A percentile compares a stretch with the other conserved stretches of the same genome.
These are phyloP conservation scores for Fusarium sp. DNA, from an alignment of 2,329 filamentous ascomycete genomes.

Conservation along the genomic window DNA sequence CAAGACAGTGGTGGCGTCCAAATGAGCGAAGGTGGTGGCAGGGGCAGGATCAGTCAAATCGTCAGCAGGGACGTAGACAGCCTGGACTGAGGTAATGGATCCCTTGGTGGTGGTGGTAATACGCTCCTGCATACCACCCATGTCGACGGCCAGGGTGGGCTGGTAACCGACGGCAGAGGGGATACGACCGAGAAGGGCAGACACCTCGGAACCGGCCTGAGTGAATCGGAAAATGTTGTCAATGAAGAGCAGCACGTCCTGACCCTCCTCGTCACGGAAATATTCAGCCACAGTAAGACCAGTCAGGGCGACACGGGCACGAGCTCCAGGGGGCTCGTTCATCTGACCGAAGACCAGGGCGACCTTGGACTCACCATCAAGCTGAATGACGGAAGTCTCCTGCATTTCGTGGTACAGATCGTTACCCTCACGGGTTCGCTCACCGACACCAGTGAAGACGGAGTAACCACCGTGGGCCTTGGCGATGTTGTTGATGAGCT, in stretches of 20 bases:
- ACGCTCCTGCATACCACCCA: conserved; percentile 99
- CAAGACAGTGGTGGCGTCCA: conserved; percentile 99
- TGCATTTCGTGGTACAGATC: conserved; percentile 99
- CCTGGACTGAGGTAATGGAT: conserved; percentile 99
- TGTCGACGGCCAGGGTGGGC: conserved; percentile 97
- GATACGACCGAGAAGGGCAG: conserved; percentile 98
- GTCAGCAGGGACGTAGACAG: conserved; percentile 99
- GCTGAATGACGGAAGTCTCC: conserved; percentile 99
- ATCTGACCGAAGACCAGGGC: conserved; percentile 99
- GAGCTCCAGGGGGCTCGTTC: conserved; percentile 99
- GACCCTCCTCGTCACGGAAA: conserved; percentile 79
- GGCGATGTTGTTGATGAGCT: conserved; percentile 99
- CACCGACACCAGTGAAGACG: conserved; percentile 99
- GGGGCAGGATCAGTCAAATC: conserved; percentile 99
- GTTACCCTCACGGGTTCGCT: conserved; percentile 99
- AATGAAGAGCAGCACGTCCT: conserved; percentile 99
- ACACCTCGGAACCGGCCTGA: conserved; percentile 99
- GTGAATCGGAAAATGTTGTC: conserved; percentile 99
- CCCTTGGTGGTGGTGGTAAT: conserved; percentile 99
- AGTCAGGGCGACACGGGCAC: conserved; percentile 99
- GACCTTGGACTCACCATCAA: conserved; percentile 99
- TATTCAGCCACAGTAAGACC: conserved; percentile 80
- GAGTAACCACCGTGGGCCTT: conserved; percentile 99
- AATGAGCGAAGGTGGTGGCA: conserved; percentile 98
- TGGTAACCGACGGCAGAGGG: conserved; percentile 99